These are phyloP conservation scores for Conoideocrella luteorostrata DNA, from an alignment of 2,329 filamentous ascomycete genomes.

Conservation along the genomic window DNA sequence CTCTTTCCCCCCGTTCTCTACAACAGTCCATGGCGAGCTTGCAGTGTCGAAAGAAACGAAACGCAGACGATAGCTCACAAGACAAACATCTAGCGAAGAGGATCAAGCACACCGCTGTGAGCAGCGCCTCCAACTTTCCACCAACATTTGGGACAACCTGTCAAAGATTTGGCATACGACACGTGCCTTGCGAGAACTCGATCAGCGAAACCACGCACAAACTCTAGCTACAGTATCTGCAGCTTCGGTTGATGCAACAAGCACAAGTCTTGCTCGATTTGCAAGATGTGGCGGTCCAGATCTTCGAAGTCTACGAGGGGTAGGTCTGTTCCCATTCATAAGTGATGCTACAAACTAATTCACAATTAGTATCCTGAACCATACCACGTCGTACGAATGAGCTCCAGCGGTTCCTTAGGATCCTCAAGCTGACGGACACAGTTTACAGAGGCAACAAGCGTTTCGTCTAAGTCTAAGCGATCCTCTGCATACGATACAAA, in stretches of 20 bases:
- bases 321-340: neutral
- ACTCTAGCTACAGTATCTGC: neutral
- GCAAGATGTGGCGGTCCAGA: slow-evolving; percentile 6
- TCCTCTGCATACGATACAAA: slow-evolving; percentile 7
- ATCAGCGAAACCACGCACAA: neutral
- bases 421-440: neutral
- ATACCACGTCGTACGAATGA: neutral
- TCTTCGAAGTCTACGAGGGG: slow-evolving; percentile 1
- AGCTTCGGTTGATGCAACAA: neutral
- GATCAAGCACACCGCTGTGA: neutral
- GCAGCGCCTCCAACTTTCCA: neutral
- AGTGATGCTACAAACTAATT: neutral
- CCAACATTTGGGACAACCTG: slow-evolving; percentile 4
- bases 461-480: neutral
- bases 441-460: neutral
- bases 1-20: too few relatives aligned
- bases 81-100: neutral
- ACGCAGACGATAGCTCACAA: neutral
- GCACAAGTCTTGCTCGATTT: neutral
- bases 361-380: neutral
- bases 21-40: too few relatives aligned
- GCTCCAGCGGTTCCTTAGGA: neutral
- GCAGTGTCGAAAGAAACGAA: neutral
- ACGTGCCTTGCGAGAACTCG: slow-evolving; percentile 3
- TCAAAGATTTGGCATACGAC: neutral